Percentiles rank a stretch among this genome's conserved stretches.
phyloP scores from a whole-genome alignment of 2,329 filamentous ascomycete genomes.

The Pezicula neosporulosa region DNA sequence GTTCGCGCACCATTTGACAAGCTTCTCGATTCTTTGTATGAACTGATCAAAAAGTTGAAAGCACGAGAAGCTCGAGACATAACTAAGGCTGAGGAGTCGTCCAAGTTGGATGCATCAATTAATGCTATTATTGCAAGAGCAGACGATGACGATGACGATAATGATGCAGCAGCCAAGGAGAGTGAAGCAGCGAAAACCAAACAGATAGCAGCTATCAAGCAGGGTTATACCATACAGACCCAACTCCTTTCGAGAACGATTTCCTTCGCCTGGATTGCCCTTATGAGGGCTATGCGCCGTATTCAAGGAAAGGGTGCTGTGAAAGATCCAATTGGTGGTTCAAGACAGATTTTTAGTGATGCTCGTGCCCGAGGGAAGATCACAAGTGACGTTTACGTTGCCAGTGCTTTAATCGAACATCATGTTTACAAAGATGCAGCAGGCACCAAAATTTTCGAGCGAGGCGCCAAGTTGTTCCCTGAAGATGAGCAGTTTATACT shows the following conservation, averaged over 20 bases:
- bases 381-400: conserved; percentile 92
- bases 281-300: conserved; percentile 90
- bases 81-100: conserved; percentile 50
- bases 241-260: conserved; percentile 79
- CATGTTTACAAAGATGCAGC: conserved; percentile 93
- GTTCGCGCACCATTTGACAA: conserved; percentile 79
- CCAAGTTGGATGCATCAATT: conserved; percentile 26
- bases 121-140: conserved; percentile 39
- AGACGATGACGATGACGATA: conserved; percentile 46
- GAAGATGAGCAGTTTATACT: conserved; percentile 91
- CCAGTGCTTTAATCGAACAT: conserved; percentile 88
- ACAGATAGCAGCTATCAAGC: conserved; percentile 57
- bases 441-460: conserved; percentile 92
- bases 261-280: conserved; percentile 90
- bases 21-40: conserved; percentile 84
- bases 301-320: conserved; percentile 78
- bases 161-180: conserved; percentile 26
- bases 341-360: conserved; percentile 85
- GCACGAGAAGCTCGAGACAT: conserved; percentile 58
- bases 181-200: conserved; percentile 50
- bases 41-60: conserved; percentile 71
- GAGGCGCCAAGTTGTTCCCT: conserved; percentile 88
- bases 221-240: conserved; percentile 69
- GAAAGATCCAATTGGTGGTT: conserved; percentile 46
- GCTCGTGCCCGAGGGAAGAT: conserved; percentile 83